phyloP scores from a whole-genome alignment of 106 monocot species.

The Ottelia alismoides region DNA sequence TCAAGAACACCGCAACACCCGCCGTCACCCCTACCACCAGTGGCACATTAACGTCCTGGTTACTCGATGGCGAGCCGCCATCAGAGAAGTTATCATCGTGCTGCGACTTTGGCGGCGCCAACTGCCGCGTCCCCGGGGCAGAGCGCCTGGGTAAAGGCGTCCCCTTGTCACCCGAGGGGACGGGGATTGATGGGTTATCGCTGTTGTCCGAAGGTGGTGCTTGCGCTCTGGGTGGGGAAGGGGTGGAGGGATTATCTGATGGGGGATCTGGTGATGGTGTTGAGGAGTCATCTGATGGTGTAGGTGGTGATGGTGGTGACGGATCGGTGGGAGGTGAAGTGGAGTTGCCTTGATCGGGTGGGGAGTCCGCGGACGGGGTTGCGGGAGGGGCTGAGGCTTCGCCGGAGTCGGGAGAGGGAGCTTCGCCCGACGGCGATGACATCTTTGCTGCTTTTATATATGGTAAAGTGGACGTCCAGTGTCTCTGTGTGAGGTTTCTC shows the following conservation, averaged over 20 bases:
- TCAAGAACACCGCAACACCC: conserved; percentile 3
- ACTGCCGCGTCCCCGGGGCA: neutral
- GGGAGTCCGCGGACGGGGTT: neutral
- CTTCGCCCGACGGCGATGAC: conserved; percentile 1
- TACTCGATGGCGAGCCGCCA: neutral
- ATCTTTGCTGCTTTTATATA: too few relatives aligned
- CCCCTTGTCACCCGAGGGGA: neutral
- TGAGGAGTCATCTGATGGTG: neutral
- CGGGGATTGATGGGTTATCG: neutral
- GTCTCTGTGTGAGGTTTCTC: too few relatives aligned
- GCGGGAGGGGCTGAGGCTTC: neutral
- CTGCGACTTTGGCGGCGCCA: neutral
- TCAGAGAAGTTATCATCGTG: neutral
- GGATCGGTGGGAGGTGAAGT: neutral
- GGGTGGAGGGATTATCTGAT: neutral
- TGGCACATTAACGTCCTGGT: neutral
- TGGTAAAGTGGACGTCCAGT: too few relatives aligned
- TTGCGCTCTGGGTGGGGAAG: neutral
- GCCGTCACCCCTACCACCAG: conserved; percentile 3
- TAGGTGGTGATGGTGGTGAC: neutral
- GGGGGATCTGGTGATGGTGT: neutral
- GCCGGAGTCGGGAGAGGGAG: neutral
- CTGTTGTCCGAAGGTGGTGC: neutral
- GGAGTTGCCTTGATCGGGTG: too few relatives aligned
- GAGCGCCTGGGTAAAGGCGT: neutral